Evolutionary conservation across 2,329 filamentous ascomycete species (phyloP), one percentile per base, ranked within the genome.

Genomic region (Colletotrichum somersetense): DNA sequence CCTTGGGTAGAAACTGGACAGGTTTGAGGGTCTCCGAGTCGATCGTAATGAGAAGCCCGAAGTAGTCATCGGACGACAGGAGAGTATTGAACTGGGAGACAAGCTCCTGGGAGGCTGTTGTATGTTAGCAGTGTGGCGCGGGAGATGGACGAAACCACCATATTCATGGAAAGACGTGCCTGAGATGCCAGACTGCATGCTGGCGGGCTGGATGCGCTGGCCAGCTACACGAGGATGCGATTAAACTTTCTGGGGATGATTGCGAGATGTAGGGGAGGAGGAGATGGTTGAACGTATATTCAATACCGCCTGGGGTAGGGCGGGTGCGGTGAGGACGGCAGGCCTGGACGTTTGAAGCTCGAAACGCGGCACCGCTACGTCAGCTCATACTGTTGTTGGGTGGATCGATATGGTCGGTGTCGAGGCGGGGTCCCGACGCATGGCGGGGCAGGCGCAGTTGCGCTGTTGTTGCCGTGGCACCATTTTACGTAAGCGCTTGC

Each of bases 141-240:
- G 0, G 8, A 26, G 42, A 3, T 16, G 1, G 1, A 23, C 20
- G n/a, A 44, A n/a, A 35, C 42, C 53, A 38, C 53, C 7, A 50
- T 23, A 40, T 55, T 55, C 40, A 56, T 18, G 20, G 14, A 26
- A 44, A 61, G 40, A 59, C 78, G 62, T 85, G 92, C 92, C 92
- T 82, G 91, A 89, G 77, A 94, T 94, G 82, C 92, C 92, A 46
- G 92, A 94, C 85, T 95, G 92, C 92, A 94, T 94, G 20, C 40
- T 73, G 50, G 71, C 70, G 59, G 48, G 46, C 50, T 42, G 30
- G 40, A 26, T 48, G 20, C 5, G 30, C 20, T 23, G 16, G 14
- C 46, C 61, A 46, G 59, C 46, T 59, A 30, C 33, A 44, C 38
- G 40, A 20, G 42, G 26, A 20, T 23, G 20, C 16, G 16, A 46